Evolutionary conservation across 2,329 filamentous ascomycete genomes (phyloP), one percentile per base, ranked within the genome.

Genomic region (Alternaria incomplexa): DNA sequence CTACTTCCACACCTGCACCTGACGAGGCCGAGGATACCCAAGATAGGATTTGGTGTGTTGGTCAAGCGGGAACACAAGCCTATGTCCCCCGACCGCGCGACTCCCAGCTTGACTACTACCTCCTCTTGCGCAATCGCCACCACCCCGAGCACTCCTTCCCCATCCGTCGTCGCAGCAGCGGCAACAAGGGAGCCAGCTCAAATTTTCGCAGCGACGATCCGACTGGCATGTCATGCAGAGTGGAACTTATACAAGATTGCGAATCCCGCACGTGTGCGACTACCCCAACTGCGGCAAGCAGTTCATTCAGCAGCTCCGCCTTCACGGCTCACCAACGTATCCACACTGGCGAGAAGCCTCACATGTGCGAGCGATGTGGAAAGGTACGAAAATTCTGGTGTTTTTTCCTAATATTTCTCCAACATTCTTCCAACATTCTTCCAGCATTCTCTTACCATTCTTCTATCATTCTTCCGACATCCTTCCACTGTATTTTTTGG

Each of bases 141-240:
- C 25, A 26, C 25, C 25, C 25, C 25, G 10, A 7, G 25, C 25
- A 26, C 8, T 26, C 25, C 11, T 81, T 84, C 11, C 28, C 12
- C 50, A 74, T 84, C 70, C 81, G 83, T 28, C 80, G 83, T 61
- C 79, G 80, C 59, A 83, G 82, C 71, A 83, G 82, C 62, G 78
- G 77, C 28, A 77, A 76, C 55, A 78, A 73, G 58, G 61, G 72
- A 40, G 73, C 77, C 5, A 63, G 80, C 23, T 65, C 64, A 10
- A 73, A 83, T 9, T 81, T 88, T 56, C 80, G 85, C 22, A 84
- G 83, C 56, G 81, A 83, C 47, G 85, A 85, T 9, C 82, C 86
- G 43, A 85, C 88, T 30, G 79, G 89, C 7, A 15, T 32, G 13
- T 13, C 55, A 83, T 83, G 51, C 83, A 89, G n/a, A n/a, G n/a